Evolutionary conservation across 768 basidiomycete genomes (phyloP).

Genomic region (Amanita exitialis): DNA sequence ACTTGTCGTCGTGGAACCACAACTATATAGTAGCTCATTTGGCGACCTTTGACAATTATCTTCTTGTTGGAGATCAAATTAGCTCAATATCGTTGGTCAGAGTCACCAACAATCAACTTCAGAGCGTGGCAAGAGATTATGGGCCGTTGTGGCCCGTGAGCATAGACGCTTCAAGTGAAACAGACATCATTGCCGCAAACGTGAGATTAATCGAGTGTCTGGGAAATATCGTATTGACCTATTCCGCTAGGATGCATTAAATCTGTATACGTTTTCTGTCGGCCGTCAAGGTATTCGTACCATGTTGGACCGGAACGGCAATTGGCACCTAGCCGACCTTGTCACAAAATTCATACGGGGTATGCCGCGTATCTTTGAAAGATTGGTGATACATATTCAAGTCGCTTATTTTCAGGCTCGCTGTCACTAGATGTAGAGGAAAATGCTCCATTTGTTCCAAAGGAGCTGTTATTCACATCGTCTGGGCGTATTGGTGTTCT

Average conservation of each 20-base stretch:
- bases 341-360: slow-evolving; percentile 70
- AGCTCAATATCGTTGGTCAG: slow-evolving; percentile 68
- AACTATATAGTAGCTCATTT: slow-evolving; percentile 73
- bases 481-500: slow-evolving; percentile 74
- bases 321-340: slow-evolving; percentile 66
- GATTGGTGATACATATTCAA: background rate
- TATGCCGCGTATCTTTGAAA: slow-evolving; percentile 16
- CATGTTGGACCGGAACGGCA: slow-evolving; percentile 53
- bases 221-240: background rate
- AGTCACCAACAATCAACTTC: slow-evolving; percentile 31
- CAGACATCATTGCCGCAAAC: slow-evolving; percentile 62
- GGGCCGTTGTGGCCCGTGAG: slow-evolving; percentile 65
- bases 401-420: slow-evolving; percentile 32
- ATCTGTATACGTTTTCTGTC: slow-evolving; percentile 55
- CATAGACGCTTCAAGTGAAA: slow-evolving; percentile 46
- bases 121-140: slow-evolving; percentile 62
- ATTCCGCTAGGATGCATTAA: slow-evolving; percentile 46
- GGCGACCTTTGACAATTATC: slow-evolving; percentile 41
- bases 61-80: slow-evolving; percentile 67
- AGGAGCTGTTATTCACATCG: slow-evolving; percentile 67
- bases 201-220: slow-evolving; percentile 30
- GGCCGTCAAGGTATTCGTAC: slow-evolving; percentile 30
- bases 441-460: slow-evolving; percentile 34
- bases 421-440: slow-evolving; percentile 36
- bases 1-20: slow-evolving; percentile 61